phyloP scores from a whole-genome alignment of 1,139 yeast genomes.

The Protomyces arabidopsidicola region DNA sequence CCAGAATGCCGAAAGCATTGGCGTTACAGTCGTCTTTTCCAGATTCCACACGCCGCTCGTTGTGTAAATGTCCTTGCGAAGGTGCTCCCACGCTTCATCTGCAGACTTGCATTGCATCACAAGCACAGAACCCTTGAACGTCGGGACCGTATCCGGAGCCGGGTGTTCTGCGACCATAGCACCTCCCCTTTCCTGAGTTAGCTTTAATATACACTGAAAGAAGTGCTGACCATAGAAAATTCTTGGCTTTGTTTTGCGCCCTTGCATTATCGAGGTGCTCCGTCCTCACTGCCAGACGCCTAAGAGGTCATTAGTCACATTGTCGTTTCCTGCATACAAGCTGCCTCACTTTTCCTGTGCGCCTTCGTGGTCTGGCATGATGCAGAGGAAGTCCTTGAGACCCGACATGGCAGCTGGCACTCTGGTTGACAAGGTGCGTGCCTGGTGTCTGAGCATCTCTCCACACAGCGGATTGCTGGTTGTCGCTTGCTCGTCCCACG shows the following conservation, averaged over 20 bases:
- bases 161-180: slow-evolving; percentile 41
- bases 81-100: slow-evolving; percentile 59
- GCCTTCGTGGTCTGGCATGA: slow-evolving; percentile 17
- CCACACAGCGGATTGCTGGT: too few relatives aligned
- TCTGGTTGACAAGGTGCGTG: too few relatives aligned
- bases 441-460: too few relatives aligned
- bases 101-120: slow-evolving; percentile 59
- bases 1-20: neutral
- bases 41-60: slow-evolving; percentile 72
- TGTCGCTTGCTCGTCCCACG: too few relatives aligned
- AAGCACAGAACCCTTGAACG: slow-evolving; percentile 67
- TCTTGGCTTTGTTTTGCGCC: neutral
- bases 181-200: slow-evolving; percentile 1
- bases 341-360: slow-evolving; percentile 17
- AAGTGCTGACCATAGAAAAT: neutral
- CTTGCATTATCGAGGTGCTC: slow-evolving; percentile 13
- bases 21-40: slow-evolving; percentile 37
- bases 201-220: neutral
- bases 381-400: slow-evolving; percentile 11
- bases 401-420: neutral
- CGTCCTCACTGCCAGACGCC: slow-evolving; percentile 15
- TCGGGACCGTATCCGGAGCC: slow-evolving; percentile 45
- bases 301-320: neutral
- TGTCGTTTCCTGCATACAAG: neutral
- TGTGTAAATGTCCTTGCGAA: slow-evolving; percentile 61